Evolutionary conservation across 2,329 filamentous ascomycete species (phyloP), one percentile per base, ranked within the genome.

Genomic region (Calonectria pseudoturangicola): DNA sequence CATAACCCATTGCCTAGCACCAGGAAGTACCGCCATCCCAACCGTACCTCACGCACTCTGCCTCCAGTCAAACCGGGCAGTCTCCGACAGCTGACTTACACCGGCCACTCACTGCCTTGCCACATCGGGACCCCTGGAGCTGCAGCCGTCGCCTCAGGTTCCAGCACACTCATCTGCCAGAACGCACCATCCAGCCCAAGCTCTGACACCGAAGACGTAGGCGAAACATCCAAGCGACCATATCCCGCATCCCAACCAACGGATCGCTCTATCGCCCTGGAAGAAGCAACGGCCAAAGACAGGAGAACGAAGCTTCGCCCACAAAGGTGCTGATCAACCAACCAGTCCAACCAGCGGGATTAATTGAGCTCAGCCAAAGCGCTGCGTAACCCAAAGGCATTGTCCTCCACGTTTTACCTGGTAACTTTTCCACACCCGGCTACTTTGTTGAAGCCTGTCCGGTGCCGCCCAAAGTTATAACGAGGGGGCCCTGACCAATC

Each of bases 31-130:
- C 36, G 41, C 39, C 45, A 16, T 47, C 67, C 27, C 16, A 64
- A 62, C 47, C 27, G 41, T 47, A 50, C 47, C 45, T 48, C 58
- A 13, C 21, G 36, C 58, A 47, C n/a, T 63, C 47, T 27, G n/a
- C 27, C 43, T 6, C 66, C 41, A 43, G 50, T 21, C 27, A 58
- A 41, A 51, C 63, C 63, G 33, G 54, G 33, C 68, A 60, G 36
- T 43, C 27, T 39, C 47, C 36, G 39, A 47, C 41, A 75, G 70
- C 75, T 45, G 72, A 74, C 74, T 75, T 76, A 75, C 70, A 75
- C 75, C 69, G 68, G 60, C 47, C 36, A 41, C 21, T 62, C 39
- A 47, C 39, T 50, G 6, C 30, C 56, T 63, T 69, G 45, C 58
- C 56, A 67, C 21, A 50, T 69, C 41, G 51, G 50, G 65, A 60